Base-by-base conservation (phyloP, 129 eudicot species). In the Gnaphalium uliginosum region DNA sequence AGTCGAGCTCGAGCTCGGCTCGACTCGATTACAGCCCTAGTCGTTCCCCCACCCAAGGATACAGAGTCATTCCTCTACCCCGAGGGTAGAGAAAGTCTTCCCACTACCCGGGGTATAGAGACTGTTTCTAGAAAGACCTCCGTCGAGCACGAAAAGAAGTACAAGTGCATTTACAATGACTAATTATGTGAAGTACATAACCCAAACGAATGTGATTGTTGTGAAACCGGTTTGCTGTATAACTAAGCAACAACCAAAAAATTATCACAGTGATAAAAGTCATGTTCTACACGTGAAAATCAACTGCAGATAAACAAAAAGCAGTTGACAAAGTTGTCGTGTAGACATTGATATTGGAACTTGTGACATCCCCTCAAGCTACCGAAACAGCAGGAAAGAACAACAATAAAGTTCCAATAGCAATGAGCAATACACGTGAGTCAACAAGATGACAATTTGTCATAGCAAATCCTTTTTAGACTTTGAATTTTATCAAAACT, bases 301-400 rank as follows among this genome's bases (percentile, higher is more conserved):
- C 70, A 32, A 41, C 32, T 13, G 58, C 19, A 43, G 7, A 15
- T 7, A 33, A 32, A 56, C 25, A 24, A 7, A 43, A 22, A 41
- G 10, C 21, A 32, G 70, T 26, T 33, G 50, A 33, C 46, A 51
- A 25, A 2, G 41, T 27, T 51, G 63, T 22, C 8, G 27, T 66
- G 70, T 35, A 13, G 65, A 21, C 23, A 37, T 39, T 67, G 72
- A 4, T 67, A 67, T 39, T 67, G 72, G 56, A 54, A n/a, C 70
- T 19, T n/a, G 48, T 19, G 18, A 35, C 46, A 32, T 22, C 13
- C 69, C 15, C 46, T 64, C 46, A 65, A 35, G 27, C 48, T 18
- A 33, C 37, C 46, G 0, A 33, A 33, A n/a, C 50, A 9, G 8
- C 46, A 66, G 9, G 17, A 65, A 39, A 65, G 43, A 25, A 68